Evolutionary conservation across 306 rosid species (phyloP).

Genomic region (Crataegus laevigata): DNA sequence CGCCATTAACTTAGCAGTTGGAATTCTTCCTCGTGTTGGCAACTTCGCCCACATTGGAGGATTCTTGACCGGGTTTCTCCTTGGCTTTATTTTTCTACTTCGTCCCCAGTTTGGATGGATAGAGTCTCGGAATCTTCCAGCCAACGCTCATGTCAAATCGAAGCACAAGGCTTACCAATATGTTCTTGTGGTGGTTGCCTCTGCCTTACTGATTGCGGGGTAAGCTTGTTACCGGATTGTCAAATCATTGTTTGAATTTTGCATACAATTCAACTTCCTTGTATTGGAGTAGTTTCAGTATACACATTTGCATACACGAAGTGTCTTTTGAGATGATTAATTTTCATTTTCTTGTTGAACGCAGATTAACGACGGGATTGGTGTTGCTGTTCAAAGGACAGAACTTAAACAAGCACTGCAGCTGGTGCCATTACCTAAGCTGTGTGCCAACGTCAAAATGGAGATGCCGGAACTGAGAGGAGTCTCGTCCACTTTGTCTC

Average conservation of each 20-base stretch:
- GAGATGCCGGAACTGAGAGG: conserved; percentile 28
- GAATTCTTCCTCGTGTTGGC: conserved; percentile 45
- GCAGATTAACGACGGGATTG: conserved; percentile 33
- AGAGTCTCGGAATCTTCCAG: conserved; percentile 26
- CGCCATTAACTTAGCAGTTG: conserved; percentile 41
- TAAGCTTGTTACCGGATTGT: conserved; percentile 3
- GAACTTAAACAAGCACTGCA: conserved; percentile 37
- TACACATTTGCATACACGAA: neutral
- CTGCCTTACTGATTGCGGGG: conserved; percentile 26
- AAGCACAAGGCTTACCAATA: conserved; percentile 38
- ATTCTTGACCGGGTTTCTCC: conserved; percentile 36
- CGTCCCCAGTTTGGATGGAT: conserved; percentile 44
- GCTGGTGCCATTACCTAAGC: conserved; percentile 45
- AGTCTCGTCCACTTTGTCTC: neutral
- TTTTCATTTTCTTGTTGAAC: neutral
- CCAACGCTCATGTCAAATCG: conserved; percentile 14
- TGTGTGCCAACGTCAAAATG: conserved; percentile 44
- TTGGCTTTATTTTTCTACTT: conserved; percentile 36
- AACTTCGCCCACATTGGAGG: conserved; percentile 51
- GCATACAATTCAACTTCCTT: neutral
- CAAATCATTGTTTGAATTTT: neutral
- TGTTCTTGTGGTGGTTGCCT: conserved; percentile 18
- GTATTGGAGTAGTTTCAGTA: neutral
- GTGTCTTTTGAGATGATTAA: neutral
- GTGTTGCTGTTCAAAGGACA: conserved; percentile 39